These are phyloP conservation scores for Torrubiella hemipterigena DNA, from an alignment of 2,329 filamentous ascomycete species.

Conservation along the genomic window DNA sequence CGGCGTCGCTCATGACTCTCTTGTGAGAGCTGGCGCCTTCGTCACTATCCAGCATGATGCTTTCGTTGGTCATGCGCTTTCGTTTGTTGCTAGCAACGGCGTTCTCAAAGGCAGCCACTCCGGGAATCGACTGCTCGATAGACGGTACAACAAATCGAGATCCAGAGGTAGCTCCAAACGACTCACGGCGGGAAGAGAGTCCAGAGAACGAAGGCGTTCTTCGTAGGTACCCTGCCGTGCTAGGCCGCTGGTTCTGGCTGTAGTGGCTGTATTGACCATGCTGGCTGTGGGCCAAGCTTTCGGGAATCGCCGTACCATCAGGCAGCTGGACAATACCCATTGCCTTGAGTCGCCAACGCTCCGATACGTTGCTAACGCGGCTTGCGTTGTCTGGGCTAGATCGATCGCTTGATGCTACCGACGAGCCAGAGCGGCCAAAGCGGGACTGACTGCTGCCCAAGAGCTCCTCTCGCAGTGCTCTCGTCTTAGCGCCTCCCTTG, in stretches of 20 bases:
- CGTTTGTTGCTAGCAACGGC: constrained; percentile 16
- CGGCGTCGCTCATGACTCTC: constrained; percentile 29
- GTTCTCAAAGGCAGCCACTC: constrained; percentile 6
- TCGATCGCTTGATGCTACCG: constrained; percentile 15
- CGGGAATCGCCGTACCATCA: constrained; percentile 40
- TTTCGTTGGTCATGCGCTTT: constrained; percentile 18
- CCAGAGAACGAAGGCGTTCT: constrained; percentile 3
- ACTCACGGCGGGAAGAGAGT: constrained; percentile 1
- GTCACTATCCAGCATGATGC: constrained; percentile 6
- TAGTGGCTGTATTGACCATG: constrained; percentile 14
- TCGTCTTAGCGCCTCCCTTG: constrained; percentile 19
- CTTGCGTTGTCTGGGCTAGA: constrained; percentile 13
- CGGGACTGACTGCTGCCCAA: constrained; percentile 15
- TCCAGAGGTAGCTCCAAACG: not conserved
- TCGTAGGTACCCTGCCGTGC: not conserved
- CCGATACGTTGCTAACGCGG: constrained; percentile 25
- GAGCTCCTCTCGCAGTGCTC: constrained; percentile 22
- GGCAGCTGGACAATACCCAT: constrained; percentile 41
- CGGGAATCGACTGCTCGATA: not conserved
- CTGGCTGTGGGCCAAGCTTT: constrained; percentile 35
- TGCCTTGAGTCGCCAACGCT: constrained; percentile 33
- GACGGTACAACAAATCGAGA: not conserved
- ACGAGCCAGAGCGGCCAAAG: constrained; percentile 28
- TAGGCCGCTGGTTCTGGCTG: not conserved
- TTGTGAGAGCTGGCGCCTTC: constrained; percentile 18